Conservation (phyloP, 2,329 filamentous ascomycete genomes). For the Neonectria sp. region DNA sequence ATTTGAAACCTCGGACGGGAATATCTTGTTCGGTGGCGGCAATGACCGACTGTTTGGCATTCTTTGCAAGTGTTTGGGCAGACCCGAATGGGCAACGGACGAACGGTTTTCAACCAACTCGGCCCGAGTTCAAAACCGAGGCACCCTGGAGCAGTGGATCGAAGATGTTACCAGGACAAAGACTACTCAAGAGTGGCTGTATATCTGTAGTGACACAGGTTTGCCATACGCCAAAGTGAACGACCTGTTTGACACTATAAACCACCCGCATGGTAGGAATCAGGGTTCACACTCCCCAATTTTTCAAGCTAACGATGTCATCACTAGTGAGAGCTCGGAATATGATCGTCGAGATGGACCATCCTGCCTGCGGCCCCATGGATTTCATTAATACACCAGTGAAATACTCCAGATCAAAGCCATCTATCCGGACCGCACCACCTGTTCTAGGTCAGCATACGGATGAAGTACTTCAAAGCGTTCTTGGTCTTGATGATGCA, state of each 20-base stretch:
- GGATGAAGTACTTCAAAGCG: slow-evolving; percentile 73
- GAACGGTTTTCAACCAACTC: slow-evolving; percentile 72
- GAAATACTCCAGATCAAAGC: slow-evolving; percentile 88
- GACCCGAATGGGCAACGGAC: slow-evolving; percentile 71
- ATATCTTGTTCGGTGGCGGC: slow-evolving; percentile 77
- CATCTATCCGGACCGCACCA: slow-evolving; percentile 81
- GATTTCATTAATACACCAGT: slow-evolving; percentile 93
- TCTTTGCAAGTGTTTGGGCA: slow-evolving; percentile 71
- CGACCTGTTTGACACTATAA: slow-evolving; percentile 86
- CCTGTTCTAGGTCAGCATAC: slow-evolving; percentile 91
- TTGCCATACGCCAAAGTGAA: slow-evolving; percentile 95
- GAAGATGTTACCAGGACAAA: slow-evolving; percentile 80
- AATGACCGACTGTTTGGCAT: slow-evolving; percentile 78
- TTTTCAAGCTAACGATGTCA: too few species aligned
- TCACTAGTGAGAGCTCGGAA: slow-evolving; percentile 69
- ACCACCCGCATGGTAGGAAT: slow-evolving; percentile 81
- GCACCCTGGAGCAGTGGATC: slow-evolving; percentile 83
- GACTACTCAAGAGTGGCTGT: slow-evolving; percentile 89
- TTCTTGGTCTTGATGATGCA: not conserved
- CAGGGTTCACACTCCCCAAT: too few species aligned
- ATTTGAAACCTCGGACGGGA: slow-evolving; percentile 79
- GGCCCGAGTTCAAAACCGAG: slow-evolving; percentile 76
- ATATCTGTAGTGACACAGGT: slow-evolving; percentile 85
- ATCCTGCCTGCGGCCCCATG: slow-evolving; percentile 84
- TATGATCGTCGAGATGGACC: slow-evolving; percentile 91